Base-by-base conservation (phyloP, 2,329 filamentous ascomycete species). In the Colletotrichum liriopes region DNA sequence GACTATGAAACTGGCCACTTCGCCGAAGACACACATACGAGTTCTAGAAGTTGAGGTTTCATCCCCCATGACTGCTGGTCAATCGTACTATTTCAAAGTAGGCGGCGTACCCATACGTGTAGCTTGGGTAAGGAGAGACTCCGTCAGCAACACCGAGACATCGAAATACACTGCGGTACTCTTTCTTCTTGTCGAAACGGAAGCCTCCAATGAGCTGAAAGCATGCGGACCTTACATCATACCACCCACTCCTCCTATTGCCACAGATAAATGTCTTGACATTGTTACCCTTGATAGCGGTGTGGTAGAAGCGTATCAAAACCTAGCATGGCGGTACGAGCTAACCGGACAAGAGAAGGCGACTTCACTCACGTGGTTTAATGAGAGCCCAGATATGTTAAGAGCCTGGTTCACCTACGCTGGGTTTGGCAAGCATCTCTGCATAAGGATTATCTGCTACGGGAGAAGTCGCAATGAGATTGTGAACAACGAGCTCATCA, bases 51-150 rank as follows among this genome's bases (percentile, higher is more conserved):
- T 54, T 32, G 51, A 54, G 51, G 7, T 54, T 12, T 29, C 51
- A 54, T 14, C 51, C 51, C 23, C 51, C 51, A 32, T 54, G 26
- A 54, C 26, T 32, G 32, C 51, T 54, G 51, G 51, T 18, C 51
- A 54, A 23, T 54, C 51, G 26, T 54, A 54, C 29, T 32, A 54
- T 20, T 54, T 54, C 51, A 54, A 54, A 54, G 51, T 54, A 18
- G 51, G 51, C 26, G 51, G 29, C 12, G 35, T 54, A 54, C 51
- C 51, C 26, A 32, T 54, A 6, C 51, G 51, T 54, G 51, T 26
- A 32, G 51, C 51, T 32, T 54, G 51, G 51, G 29, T 54, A 32
- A 54, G 18, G 29, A 54, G 26, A 16, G 18, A 18, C 12, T 54
- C 5, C 51, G 29, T 29, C 18, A 18, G 29, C 23, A 16, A 18